phyloP scores from a whole-genome alignment of 495 filamentous ascomycete species.

The Recurvomyces mirabilis region DNA sequence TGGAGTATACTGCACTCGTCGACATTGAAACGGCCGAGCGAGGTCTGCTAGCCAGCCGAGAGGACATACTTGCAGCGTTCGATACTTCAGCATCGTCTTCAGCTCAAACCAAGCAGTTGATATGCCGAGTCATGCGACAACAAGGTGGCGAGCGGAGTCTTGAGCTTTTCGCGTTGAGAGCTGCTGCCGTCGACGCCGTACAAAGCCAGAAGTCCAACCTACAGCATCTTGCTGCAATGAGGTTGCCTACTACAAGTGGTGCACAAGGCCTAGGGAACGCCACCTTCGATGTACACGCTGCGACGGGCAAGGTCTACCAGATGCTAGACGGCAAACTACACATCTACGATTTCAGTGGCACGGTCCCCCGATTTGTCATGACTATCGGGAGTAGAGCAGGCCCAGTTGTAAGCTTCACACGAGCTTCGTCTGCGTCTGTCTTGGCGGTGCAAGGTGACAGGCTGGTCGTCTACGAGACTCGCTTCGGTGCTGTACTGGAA shows the following conservation, averaged over 20 bases:
- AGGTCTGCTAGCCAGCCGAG: constrained; percentile 36
- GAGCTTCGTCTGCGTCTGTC: constrained; percentile 26
- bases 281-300: constrained; percentile 42
- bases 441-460: constrained; percentile 18
- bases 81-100: background rate
- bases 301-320: constrained; percentile 44
- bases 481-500: constrained; percentile 28
- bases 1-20: constrained; percentile 33
- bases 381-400: constrained; percentile 13
- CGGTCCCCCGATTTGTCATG: constrained; percentile 37
- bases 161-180: constrained; percentile 15
- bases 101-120: background rate
- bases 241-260: constrained; percentile 8
- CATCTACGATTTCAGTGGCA: constrained; percentile 41
- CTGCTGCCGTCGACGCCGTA: constrained; percentile 12
- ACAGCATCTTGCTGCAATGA: constrained; percentile 19
- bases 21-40: constrained; percentile 32
- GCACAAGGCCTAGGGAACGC: background rate
- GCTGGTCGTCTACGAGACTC: constrained; percentile 29
- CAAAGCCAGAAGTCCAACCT: constrained; percentile 13
- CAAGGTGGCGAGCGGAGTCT: constrained; percentile 8
- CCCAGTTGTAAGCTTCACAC: constrained; percentile 33
- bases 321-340: constrained; percentile 35
- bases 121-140: constrained; percentile 3
- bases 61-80: constrained; percentile 32